Percentiles rank a stretch among this genome's conserved stretches.
Evolutionary conservation across 192 early-diverging fungal genomes (phyloP).

Genomic region (Coemansia sp.): DNA sequence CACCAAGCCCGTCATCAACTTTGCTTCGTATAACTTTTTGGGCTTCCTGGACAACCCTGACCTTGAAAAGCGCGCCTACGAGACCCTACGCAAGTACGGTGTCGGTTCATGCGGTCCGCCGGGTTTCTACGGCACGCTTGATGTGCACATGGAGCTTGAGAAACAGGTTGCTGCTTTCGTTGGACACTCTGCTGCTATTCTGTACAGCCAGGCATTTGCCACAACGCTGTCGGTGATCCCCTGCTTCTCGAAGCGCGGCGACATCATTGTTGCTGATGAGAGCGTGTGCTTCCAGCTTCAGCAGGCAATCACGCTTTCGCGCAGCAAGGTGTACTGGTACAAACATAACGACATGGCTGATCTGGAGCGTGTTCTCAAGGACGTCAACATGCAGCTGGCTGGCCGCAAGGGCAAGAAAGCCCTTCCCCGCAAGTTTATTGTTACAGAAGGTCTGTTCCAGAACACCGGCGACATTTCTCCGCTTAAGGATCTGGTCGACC

Average conservation of each 20-base stretch:
- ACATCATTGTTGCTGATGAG: slow-evolving; percentile 93
- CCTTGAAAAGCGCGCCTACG: slow-evolving; percentile 80
- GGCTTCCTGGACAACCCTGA: slow-evolving; percentile 73
- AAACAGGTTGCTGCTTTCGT: slow-evolving; percentile 79
- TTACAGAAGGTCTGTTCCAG: slow-evolving; percentile 88
- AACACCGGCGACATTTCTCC: slow-evolving; percentile 87
- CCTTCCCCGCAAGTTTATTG: slow-evolving; percentile 89
- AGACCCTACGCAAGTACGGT: slow-evolving; percentile 87
- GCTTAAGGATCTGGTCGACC: slow-evolving; percentile 75
- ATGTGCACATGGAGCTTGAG: slow-evolving; percentile 95
- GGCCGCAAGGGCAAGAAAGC: slow-evolving; percentile 68
- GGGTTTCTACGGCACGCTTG: slow-evolving; percentile 92
- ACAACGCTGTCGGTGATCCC: slow-evolving; percentile 91
- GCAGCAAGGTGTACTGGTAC: slow-evolving; percentile 85
- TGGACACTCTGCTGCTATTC: slow-evolving; percentile 80
- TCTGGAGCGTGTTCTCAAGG: slow-evolving; percentile 79
- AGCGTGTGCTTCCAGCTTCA: slow-evolving; percentile 85
- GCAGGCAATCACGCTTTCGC: slow-evolving; percentile 86
- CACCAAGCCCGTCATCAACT: slow-evolving; percentile 60
- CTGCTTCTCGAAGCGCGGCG: slow-evolving; percentile 95
- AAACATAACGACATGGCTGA: slow-evolving; percentile 98
- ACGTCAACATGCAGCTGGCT: slow-evolving; percentile 67
- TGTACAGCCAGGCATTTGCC: slow-evolving; percentile 95
- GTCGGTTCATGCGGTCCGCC: slow-evolving; percentile 95
- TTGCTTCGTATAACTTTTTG: slow-evolving; percentile 87